Evolutionary conservation across 1,139 yeast genomes (phyloP).

Genomic region (Kodamaea suecica): DNA sequence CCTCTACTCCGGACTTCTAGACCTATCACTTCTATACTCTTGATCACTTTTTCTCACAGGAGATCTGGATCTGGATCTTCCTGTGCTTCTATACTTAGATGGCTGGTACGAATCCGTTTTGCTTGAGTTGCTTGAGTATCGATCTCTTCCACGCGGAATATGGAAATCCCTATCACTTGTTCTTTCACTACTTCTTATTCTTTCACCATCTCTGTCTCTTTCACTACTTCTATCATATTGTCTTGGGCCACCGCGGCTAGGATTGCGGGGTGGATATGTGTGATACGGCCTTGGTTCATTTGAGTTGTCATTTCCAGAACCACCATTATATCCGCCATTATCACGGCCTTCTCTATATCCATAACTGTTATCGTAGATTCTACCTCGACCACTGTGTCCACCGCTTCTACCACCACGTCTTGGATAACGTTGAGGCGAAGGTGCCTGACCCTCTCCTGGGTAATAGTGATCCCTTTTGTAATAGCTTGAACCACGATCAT

Average conservation of each 20-base stretch:
- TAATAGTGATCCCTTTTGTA: slow-evolving; percentile 6
- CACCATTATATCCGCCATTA: slow-evolving; percentile 2
- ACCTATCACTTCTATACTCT: slow-evolving; percentile 9
- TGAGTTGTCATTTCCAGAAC: slow-evolving; percentile 4
- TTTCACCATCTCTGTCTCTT: too few species aligned
- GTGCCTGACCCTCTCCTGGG: slow-evolving; percentile 1
- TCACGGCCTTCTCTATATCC: not conserved
- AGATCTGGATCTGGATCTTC: slow-evolving; percentile 5
- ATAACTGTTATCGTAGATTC: slow-evolving; percentile 1
- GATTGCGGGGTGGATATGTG: slow-evolving; percentile 12
- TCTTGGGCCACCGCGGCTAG: slow-evolving; percentile 1
- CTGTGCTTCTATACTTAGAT: slow-evolving; percentile 1
- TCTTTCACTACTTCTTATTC: too few species aligned
- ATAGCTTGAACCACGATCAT: slow-evolving; percentile 4
- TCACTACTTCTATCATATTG: slow-evolving; percentile 6
- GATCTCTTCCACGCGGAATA: slow-evolving; percentile 13
- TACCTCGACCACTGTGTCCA: slow-evolving; percentile 6
- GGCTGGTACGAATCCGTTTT: slow-evolving; percentile 24
- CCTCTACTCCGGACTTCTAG: slow-evolving; percentile 2
- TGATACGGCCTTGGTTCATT: slow-evolving; percentile 15
- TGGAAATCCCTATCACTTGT: slow-evolving; percentile 18
- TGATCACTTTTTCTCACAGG: not conserved
- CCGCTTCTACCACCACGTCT: not conserved
- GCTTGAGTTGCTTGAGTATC: slow-evolving; percentile 9
- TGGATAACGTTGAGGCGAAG: not conserved